Evolutionary conservation across 78 protist genomes (phyloP).

Genomic region (Cavenderia fasciculata): DNA sequence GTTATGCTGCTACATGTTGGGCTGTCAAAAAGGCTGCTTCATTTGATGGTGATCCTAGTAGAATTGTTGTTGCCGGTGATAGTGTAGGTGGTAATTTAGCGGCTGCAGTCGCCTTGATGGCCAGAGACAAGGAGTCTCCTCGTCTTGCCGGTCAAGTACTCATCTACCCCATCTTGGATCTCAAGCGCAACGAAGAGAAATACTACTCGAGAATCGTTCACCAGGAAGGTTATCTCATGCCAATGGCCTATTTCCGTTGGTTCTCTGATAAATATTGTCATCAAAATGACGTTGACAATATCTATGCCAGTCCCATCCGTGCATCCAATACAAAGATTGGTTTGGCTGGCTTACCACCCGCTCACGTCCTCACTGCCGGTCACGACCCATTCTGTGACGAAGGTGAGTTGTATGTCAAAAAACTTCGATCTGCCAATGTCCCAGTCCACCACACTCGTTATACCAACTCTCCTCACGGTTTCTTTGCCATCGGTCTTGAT

Average conservation of each 20-base stretch:
- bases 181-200: conserved; percentile 67
- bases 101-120: conserved; percentile 74
- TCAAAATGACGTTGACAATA: conserved; percentile 44
- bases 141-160: conserved; percentile 39
- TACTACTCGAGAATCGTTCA: conserved; percentile 60
- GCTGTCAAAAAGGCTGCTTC: conserved; percentile 48
- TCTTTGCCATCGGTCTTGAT: conserved; percentile 71
- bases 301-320: conserved; percentile 52
- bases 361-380: conserved; percentile 61
- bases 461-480: conserved; percentile 66
- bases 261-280: conserved; percentile 29
- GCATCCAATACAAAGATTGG: conserved; percentile 37
- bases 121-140: conserved; percentile 67
- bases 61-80: conserved; percentile 74
- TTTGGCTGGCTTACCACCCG: conserved; percentile 37
- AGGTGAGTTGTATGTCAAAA: conserved; percentile 71
- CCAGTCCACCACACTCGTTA: conserved; percentile 62
- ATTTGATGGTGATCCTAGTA: conserved; percentile 74
- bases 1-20: conserved; percentile 80
- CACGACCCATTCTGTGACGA: conserved; percentile 72
- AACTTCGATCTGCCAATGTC: conserved; percentile 35
- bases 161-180: conserved; percentile 51
- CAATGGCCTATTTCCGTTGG: conserved; percentile 66
- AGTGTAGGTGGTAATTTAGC: conserved; percentile 74
- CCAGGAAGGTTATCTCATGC: conserved; percentile 70